A percentile compares a stretch with the other conserved stretches of the same genome.
phyloP scores from a whole-genome alignment of 306 rosid genomes.

The Prinsepia uniflora region DNA sequence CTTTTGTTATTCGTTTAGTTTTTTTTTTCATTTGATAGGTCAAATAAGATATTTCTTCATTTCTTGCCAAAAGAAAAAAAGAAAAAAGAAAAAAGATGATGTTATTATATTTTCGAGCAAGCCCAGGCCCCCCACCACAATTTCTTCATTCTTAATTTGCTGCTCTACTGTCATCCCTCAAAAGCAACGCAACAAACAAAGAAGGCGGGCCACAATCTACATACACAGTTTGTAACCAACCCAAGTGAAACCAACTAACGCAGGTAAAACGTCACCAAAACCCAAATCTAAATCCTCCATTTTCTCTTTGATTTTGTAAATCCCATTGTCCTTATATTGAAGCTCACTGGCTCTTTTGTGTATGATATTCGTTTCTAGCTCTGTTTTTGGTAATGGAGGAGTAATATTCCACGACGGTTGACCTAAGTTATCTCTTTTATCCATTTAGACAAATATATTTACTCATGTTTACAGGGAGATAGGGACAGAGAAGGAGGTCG shows the following conservation, averaged over 20 bases:
- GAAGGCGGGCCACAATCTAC: too few species aligned
- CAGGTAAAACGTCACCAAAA: too few species aligned
- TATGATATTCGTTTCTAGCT: background rate
- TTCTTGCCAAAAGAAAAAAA: background rate
- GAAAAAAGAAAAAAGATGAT: background rate
- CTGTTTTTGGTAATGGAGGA: background rate
- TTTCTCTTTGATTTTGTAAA: too few species aligned
- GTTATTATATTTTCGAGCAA: background rate
- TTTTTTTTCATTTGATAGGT: too few species aligned
- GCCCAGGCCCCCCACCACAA: background rate
- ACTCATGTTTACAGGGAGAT: background rate
- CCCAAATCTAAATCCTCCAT: background rate
- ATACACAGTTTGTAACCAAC: too few species aligned
- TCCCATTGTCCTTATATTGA: background rate
- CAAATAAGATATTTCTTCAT: background rate
- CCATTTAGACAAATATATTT: background rate
- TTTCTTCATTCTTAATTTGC: background rate
- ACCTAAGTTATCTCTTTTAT: background rate
- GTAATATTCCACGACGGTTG: background rate
- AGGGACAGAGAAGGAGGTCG: slow-evolving; percentile 4
- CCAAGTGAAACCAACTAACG: background rate
- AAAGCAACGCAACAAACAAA: background rate
- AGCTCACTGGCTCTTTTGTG: background rate
- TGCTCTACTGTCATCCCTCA: background rate
- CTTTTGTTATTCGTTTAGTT: too few species aligned